phyloP scores from a whole-genome alignment of 768 basidiomycete species.

The Hypsizygus marmoreus region DNA sequence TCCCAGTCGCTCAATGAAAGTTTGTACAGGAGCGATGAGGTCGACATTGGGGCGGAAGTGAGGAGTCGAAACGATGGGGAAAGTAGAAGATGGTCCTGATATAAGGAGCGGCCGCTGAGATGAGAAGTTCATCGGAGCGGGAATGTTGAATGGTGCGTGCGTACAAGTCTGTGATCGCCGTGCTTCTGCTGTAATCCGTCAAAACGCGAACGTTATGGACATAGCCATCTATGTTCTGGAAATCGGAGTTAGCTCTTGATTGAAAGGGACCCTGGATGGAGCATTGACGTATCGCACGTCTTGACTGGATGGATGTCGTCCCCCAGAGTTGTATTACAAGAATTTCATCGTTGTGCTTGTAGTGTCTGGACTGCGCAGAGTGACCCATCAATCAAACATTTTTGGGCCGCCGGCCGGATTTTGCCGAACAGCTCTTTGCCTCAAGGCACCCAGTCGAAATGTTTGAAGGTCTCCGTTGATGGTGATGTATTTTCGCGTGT shows the following conservation, averaged over 20 bases:
- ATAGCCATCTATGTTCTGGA: too few species aligned
- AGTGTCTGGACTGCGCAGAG: too few species aligned
- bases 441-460: constrained; percentile 1
- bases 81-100: not conserved
- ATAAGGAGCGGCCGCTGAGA: not conserved
- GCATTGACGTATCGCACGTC: too few species aligned
- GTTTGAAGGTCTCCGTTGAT: constrained; percentile 1
- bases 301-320: too few species aligned
- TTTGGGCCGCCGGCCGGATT: constrained; percentile 3
- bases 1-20: constrained; percentile 36
- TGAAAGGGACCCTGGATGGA: too few species aligned
- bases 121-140: constrained; percentile 14
- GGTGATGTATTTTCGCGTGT: constrained; percentile 1
- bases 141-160: constrained; percentile 6
- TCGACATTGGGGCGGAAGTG: constrained; percentile 15
- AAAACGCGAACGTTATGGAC: constrained; percentile 11
- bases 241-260: too few species aligned
- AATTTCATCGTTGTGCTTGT: too few species aligned
- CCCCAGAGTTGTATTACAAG: too few species aligned
- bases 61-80: constrained; percentile 10
- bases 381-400: too few species aligned
- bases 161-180: constrained; percentile 19
- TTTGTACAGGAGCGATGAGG: constrained; percentile 16
- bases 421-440: too few species aligned
- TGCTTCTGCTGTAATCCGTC: constrained; percentile 14